Evolutionary conservation across 495 filamentous ascomycete genomes (phyloP), one percentile per base, ranked within the genome.

Genomic region (Xylaria scruposa): DNA sequence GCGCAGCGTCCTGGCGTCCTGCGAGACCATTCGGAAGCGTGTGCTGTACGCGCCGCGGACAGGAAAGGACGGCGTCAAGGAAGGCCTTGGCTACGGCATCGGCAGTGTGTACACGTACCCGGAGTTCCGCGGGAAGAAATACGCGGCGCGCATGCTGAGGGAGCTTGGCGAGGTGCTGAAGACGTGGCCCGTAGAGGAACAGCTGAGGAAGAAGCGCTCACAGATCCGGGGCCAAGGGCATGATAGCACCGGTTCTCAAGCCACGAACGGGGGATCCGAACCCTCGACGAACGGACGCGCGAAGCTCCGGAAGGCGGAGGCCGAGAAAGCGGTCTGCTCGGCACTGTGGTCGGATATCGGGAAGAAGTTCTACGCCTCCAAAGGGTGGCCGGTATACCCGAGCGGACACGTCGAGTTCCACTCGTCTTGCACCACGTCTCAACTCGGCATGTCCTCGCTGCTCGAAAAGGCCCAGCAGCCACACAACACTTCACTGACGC

Each of bases 281-380:
- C 40, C 24, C 7, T 17, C 31, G 3, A 64, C 31, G 3, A 64
- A 70, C 59, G 46, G 68, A 21, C 53, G 31, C 10, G n/a, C 31
- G 46, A 29, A 67, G 63, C 67, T 51, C 36, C 51, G 38, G 12
- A 42, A 44, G 56, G 82, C 80, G 46, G 85, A 84, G 7, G 78
- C 81, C 21, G 75, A 79, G 65, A 79, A 79, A 29, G 79, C 81
- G 17, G 70, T 89, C 24, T 94, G 93, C 77, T 91, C 91, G 10
- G 88, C 95, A 31, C 81, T 99, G 42, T 99, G 91, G 81, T 98
- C 95, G 12, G 96, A 99, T 80, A 97, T 99, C 75, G 96, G 96
- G 4, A 97, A 97, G 84, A 80, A 81, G n/a, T 98, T 97, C 80
- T 99, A 98, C 80, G 88, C 93, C 9, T 87, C 85, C 63, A 87